phyloP scores from a whole-genome alignment of 352 stramenopile genomes.

The Globisporangium camurandrum region DNA sequence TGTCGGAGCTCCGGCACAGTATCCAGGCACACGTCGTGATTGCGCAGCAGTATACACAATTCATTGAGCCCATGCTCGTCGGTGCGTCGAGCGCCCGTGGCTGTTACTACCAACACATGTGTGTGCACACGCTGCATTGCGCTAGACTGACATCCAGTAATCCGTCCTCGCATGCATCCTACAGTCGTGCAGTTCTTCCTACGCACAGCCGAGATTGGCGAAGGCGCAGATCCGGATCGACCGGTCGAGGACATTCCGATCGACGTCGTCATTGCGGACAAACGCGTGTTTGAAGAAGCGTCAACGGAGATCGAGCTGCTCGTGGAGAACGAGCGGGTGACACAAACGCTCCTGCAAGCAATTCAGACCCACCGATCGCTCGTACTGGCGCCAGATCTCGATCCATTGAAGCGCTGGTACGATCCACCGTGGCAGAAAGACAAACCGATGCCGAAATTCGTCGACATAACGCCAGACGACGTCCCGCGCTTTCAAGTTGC shows the following conservation, averaged over 20 bases:
- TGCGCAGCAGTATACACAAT: conserved; percentile 41
- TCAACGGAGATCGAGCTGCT: conserved; percentile 71
- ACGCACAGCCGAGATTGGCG: conserved; percentile 49
- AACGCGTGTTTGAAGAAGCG: conserved; percentile 47
- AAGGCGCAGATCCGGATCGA: conserved; percentile 46
- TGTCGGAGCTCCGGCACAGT: conserved; percentile 56
- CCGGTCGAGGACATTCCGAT: conserved; percentile 41
- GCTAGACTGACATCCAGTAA: too few relatives aligned
- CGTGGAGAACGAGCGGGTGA: conserved; percentile 43
- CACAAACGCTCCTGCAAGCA: conserved; percentile 32
- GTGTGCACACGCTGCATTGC: conserved; percentile 13
- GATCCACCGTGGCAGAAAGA: conserved; percentile 44
- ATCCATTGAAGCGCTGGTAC: conserved; percentile 47
- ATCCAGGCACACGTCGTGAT: conserved; percentile 63
- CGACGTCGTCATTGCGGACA: conserved; percentile 46
- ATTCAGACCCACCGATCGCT: conserved; percentile 33
- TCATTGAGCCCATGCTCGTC: conserved; percentile 50
- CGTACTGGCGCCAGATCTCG: conserved; percentile 38
- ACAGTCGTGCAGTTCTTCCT: conserved; percentile 59
- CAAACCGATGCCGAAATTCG: conserved; percentile 37
- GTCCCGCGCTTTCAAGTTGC: conserved; percentile 41
- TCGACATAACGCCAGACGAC: conserved; percentile 36
- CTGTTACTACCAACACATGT: too few relatives aligned
- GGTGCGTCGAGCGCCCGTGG: too few relatives aligned
- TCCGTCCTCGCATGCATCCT: background rate